A percentile compares a stretch with the other conserved stretches of the same genome.
phyloP scores from a whole-genome alignment of 192 early-diverging fungal species.

The Chytriomyces sp. region DNA sequence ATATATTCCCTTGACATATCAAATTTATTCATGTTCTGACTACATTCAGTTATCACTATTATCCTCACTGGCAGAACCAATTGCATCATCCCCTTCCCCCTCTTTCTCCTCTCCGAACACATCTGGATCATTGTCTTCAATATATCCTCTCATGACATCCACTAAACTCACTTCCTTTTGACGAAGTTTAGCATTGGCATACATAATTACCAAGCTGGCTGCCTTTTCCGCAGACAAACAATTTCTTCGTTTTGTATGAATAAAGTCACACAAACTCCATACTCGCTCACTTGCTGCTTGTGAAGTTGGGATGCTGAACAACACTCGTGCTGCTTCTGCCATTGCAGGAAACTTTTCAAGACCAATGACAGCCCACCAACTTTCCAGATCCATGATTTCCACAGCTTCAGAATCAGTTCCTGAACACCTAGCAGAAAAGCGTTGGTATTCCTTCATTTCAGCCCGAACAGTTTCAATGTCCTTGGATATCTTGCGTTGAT shows the following conservation, averaged over 20 bases:
- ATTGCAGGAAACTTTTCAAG: neutral
- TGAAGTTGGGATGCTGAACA: constrained; percentile 12
- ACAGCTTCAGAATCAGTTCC: too few relatives aligned
- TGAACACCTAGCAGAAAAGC: too few relatives aligned
- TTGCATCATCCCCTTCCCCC: neutral
- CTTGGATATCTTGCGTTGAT: neutral
- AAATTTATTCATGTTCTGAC: neutral
- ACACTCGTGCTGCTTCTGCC: neutral
- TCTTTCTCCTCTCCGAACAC: too few relatives aligned
- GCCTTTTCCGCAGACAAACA: neutral
- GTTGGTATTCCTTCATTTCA: too few relatives aligned
- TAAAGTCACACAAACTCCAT: constrained; percentile 3
- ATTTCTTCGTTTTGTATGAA: constrained; percentile 3
- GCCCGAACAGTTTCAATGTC: too few relatives aligned
- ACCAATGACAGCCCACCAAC: neutral
- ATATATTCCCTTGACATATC: neutral
- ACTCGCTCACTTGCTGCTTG: constrained; percentile 9
- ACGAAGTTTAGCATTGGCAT: neutral
- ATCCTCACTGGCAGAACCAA: neutral
- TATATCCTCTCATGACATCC: neutral
- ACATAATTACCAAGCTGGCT: neutral
- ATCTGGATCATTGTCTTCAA: too few relatives aligned
- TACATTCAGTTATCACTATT: neutral
- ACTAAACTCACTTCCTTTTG: neutral
- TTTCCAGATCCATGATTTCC: neutral